Evolutionary conservation across 306 rosid genomes (phyloP).

Genomic region (Chamaecrista fasciculata): DNA sequence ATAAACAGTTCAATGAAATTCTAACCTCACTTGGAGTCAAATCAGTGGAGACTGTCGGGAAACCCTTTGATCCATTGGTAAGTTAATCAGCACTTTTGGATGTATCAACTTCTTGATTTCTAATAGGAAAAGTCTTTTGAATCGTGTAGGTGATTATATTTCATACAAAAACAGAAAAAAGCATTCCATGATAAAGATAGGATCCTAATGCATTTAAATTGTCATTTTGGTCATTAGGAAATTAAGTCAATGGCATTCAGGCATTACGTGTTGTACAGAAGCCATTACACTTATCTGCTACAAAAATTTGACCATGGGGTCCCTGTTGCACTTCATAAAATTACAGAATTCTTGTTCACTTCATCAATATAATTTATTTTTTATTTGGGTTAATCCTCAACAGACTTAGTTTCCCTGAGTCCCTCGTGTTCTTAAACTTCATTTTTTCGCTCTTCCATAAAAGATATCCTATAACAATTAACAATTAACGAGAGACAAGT

Average conservation of each 20-base stretch:
- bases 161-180: conserved; percentile 2
- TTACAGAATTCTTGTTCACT: background rate
- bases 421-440: background rate
- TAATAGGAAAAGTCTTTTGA: background rate
- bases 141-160: conserved; percentile 3
- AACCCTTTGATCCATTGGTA: conserved; percentile 91
- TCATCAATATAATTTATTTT: background rate
- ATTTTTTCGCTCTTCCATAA: background rate
- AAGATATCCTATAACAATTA: background rate
- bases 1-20: conserved; percentile 80
- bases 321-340: background rate
- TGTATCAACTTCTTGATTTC: conserved; percentile 5
- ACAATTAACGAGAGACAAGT: background rate
- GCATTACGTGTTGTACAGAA: no score
- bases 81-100: conserved; percentile 36
- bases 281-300: conserved; percentile 1
- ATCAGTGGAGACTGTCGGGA: conserved; percentile 79
- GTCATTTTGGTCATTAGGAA: background rate
- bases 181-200: background rate
- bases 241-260: background rate
- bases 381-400: background rate
- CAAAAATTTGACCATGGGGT: conserved; percentile 1
- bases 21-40: conserved; percentile 76
- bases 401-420: background rate
- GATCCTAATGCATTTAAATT: background rate